Conservation (phyloP, 169 alveolate species). For the Cryptosporidium bovis region DNA sequence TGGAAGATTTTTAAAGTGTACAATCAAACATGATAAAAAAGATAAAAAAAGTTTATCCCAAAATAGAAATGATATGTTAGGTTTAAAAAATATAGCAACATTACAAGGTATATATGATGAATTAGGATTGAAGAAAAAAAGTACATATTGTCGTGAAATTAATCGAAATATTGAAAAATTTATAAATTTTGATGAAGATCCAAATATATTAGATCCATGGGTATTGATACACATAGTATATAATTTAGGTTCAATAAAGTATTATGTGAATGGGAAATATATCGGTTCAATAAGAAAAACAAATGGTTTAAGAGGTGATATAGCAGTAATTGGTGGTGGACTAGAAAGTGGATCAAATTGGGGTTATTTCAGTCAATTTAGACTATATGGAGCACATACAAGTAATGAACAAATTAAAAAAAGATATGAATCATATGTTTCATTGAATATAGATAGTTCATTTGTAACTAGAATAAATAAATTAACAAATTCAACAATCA, state of each 20-base stretch:
- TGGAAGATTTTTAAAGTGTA: conserved; percentile 72
- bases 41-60: conserved; percentile 12
- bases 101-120: conserved; percentile 50
- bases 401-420: conserved; percentile 65
- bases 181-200: conserved; percentile 55
- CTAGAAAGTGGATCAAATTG: conserved; percentile 69
- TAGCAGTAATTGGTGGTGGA: conserved; percentile 62
- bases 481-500: conserved; percentile 34
- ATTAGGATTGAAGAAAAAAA: conserved; percentile 45
- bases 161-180: conserved; percentile 64
- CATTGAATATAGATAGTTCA: conserved; percentile 35
- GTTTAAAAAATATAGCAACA: conserved; percentile 41
- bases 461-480: conserved; percentile 62
- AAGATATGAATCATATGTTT: conserved; percentile 64
- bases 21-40: conserved; percentile 20
- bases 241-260: conserved; percentile 69
- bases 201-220: conserved; percentile 68
- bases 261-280: conserved; percentile 54
- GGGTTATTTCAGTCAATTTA: conserved; percentile 73
- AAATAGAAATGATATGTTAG: conserved; percentile 18
- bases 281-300: conserved; percentile 66
- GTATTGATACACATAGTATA: conserved; percentile 72
- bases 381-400: conserved; percentile 62
- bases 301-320: conserved; percentile 73
- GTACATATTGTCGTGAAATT: conserved; percentile 35